These are phyloP conservation scores for Stramenopiles sp. DNA, from an alignment of 352 stramenopile species.

Conservation along the genomic window DNA sequence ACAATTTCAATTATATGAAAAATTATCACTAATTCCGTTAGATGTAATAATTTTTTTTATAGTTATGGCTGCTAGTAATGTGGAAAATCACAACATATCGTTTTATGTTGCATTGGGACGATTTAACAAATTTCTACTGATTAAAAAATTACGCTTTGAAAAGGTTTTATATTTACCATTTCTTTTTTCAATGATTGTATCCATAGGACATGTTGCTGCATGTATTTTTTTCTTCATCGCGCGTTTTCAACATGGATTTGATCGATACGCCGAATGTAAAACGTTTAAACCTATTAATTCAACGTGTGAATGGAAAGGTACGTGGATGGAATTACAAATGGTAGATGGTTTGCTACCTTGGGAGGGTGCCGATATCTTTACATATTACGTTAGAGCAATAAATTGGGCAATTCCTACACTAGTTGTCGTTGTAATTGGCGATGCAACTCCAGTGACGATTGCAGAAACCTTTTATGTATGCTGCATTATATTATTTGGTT, in stretches of 20 bases:
- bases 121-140: too few species aligned
- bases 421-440: constrained; percentile 35
- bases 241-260: constrained; percentile 13
- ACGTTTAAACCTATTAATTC: too few species aligned
- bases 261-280: constrained; percentile 7
- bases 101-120: too few species aligned
- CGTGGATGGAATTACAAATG: constrained; percentile 35
- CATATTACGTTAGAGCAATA: constrained; percentile 30
- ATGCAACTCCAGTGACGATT: constrained; percentile 29
- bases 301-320: too few species aligned
- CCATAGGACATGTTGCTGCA: constrained; percentile 26
- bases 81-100: too few species aligned
- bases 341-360: constrained; percentile 21
- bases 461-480: constrained; percentile 34
- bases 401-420: constrained; percentile 40
- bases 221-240: constrained; percentile 26
- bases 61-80: too few species aligned
- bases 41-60: too few species aligned
- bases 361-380: constrained; percentile 19
- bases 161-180: too few species aligned
- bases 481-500: constrained; percentile 31
- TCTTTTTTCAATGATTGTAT: constrained; percentile 24
- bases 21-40: too few species aligned
- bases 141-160: too few species aligned
- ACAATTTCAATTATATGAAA: too few species aligned